Evolutionary conservation across 495 filamentous ascomycete genomes (phyloP).

Genomic region (Parathielavia appendiculata): DNA sequence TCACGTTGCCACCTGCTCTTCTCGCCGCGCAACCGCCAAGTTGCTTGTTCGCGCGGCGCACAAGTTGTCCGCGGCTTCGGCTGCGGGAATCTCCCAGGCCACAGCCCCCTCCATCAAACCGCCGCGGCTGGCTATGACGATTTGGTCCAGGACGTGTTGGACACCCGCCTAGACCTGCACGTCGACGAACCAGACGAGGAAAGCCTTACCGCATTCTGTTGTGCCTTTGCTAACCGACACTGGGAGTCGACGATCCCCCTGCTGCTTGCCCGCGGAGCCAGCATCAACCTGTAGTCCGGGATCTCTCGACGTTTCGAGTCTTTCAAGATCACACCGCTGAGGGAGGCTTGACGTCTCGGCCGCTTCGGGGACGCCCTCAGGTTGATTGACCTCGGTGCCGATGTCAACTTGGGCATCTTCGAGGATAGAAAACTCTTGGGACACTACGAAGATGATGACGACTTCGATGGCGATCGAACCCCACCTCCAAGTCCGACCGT

Average conservation of each 20-base stretch:
- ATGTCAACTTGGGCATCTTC: neutral
- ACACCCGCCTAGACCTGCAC: neutral
- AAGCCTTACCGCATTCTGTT: constrained; percentile 12
- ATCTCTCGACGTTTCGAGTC: too few species aligned
- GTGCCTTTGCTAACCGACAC: constrained; percentile 5
- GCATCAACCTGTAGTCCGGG: too few species aligned
- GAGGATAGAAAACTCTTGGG: too few species aligned
- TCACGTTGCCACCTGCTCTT: constrained; percentile 18
- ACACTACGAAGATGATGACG: too few species aligned
- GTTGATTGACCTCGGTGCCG: constrained; percentile 18
- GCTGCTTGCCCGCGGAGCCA: constrained; percentile 10
- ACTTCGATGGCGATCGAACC: too few species aligned
- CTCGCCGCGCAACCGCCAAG: constrained; percentile 6
- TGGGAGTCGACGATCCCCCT: constrained; percentile 11
- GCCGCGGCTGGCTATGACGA: constrained; percentile 8
- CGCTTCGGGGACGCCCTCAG: constrained; percentile 10
- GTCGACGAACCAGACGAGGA: constrained; percentile 8
- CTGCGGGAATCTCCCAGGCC: neutral
- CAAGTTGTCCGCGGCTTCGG: neutral
- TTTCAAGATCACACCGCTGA: constrained; percentile 12
- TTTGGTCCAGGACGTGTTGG: constrained; percentile 1
- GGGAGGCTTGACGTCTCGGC: constrained; percentile 16
- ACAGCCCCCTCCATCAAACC: constrained; percentile 10
- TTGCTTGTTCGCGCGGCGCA: constrained; percentile 13
- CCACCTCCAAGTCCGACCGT: too few species aligned